phyloP scores from a whole-genome alignment of 352 stramenopile species.

The Phytophthora pluvialis region DNA sequence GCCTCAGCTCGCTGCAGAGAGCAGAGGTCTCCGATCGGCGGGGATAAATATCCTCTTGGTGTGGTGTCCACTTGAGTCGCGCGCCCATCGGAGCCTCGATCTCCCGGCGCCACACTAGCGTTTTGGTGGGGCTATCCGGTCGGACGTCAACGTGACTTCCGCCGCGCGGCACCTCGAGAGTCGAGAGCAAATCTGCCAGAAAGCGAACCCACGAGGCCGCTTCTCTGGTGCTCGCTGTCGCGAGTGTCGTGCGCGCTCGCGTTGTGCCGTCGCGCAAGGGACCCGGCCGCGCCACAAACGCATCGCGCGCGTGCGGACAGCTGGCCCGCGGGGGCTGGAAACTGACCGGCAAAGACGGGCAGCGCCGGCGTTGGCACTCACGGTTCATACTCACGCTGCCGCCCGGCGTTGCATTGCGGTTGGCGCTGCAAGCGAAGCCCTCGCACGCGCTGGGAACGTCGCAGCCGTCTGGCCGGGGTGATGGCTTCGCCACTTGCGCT shows the following conservation, averaged over 20 bases:
- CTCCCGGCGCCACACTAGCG: conserved; percentile 6
- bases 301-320: conserved; percentile 17
- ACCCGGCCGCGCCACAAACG: conserved; percentile 24
- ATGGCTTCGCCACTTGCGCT: conserved; percentile 3
- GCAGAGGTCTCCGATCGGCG: background rate
- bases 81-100: conserved; percentile 7
- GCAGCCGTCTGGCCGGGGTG: background rate
- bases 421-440: background rate
- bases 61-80: background rate
- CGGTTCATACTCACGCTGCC: background rate
- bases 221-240: conserved; percentile 29
- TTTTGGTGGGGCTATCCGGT: conserved; percentile 24
- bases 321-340: conserved; percentile 12
- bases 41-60: background rate
- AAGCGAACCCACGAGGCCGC: conserved; percentile 23
- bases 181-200: conserved; percentile 8
- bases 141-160: conserved; percentile 10
- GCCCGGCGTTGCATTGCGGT: background rate
- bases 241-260: conserved; percentile 23
- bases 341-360: conserved; percentile 17
- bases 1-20: conserved; percentile 4
- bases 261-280: conserved; percentile 23
- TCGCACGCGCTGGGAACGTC: background rate
- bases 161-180: background rate
- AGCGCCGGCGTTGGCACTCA: background rate